Evolutionary conservation across 257 asterid genomes (phyloP), one percentile per base, ranked within the genome.

Genomic region (Fraxinus anomala): DNA sequence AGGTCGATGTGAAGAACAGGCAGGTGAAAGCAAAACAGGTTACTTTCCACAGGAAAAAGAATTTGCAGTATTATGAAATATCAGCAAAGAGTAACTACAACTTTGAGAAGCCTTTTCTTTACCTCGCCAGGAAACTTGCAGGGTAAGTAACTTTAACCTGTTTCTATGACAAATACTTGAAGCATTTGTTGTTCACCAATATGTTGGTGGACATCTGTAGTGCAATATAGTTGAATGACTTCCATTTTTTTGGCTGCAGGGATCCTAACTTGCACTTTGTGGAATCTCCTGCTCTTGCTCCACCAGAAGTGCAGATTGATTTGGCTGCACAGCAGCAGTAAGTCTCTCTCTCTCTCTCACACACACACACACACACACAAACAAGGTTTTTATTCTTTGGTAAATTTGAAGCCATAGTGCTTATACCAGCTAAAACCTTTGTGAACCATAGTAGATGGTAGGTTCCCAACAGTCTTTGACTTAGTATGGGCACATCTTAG

Each of bases 11-110:
- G 34, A 92, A 91, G 84, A 92, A 92, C 88, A 80, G 97, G 82
- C 97, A 92, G 78, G 97, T 92, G 75, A 92, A 92, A 89, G 97
- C 96, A 2, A 92, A 92, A 86, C 96, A 91, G 78, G 97, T 93
- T 42, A 90, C 97, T 16, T 93, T 93, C 92, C 97, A 93, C 89
- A 78, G 97, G 88, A 93, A 93, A 42, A 93, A 93, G 89, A 93
- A 93, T 83, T 70, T 93, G 86, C 97, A 93, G 84, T 93, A 93
- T 79, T 93, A 91, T 49, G 97, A 93, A 83, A 91, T 93, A 2
- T 93, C 97, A 0, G 97, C 97, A 4, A 93, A 93, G 90, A 91
- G 97, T 81, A 93, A 91, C 73, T 91, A 90, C 92, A 92, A 89
- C 85, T 91, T 88, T 13, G 92, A 92, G 92, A 91, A 92, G 92